Percentiles rank a stretch among this genome's conserved stretches.
These are phyloP conservation scores for Entomortierella lignicola DNA, from an alignment of 192 early-diverging fungal genomes.

Conservation along the genomic window DNA sequence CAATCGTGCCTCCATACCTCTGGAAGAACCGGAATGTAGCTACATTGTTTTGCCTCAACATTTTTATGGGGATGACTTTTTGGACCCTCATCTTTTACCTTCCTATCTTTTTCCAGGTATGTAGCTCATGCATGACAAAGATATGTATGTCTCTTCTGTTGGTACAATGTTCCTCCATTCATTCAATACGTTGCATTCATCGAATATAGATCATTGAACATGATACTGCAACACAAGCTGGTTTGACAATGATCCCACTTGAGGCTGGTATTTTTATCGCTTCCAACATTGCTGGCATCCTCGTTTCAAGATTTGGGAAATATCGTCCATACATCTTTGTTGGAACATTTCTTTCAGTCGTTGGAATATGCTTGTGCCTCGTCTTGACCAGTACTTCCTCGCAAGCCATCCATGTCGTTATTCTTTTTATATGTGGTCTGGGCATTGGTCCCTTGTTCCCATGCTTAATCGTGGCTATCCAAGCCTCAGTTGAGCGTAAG, in stretches of 20 bases:
- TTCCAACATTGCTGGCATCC: constrained; percentile 71
- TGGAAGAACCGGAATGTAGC: constrained; percentile 73
- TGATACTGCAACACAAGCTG: constrained; percentile 76
- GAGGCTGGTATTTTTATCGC: constrained; percentile 75
- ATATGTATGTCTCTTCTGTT: no score
- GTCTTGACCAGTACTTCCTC: constrained; percentile 65
- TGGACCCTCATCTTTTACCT: constrained; percentile 79
- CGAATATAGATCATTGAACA: constrained; percentile 63
- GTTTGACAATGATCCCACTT: constrained; percentile 78
- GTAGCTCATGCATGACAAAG: not conserved
- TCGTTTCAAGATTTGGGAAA: constrained; percentile 71
- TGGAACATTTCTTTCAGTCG: constrained; percentile 68
- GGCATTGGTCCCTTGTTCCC: constrained; percentile 64
- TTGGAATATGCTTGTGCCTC: constrained; percentile 74
- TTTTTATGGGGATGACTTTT: constrained; percentile 73
- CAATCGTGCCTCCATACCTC: constrained; percentile 75
- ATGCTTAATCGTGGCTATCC: constrained; percentile 44
- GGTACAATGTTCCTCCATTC: no score
- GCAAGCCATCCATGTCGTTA: constrained; percentile 60
- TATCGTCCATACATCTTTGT: constrained; percentile 72
- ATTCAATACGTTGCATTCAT: not conserved
- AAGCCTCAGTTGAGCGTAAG: constrained; percentile 39
- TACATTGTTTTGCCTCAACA: constrained; percentile 66
- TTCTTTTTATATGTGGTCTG: constrained; percentile 74
- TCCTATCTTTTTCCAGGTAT: constrained; percentile 84